A percentile compares a stretch with the other conserved stretches of the same genome.
Evolutionary conservation across 2,329 filamentous ascomycete species (phyloP).

Genomic region (Epichloe coenophiala): DNA sequence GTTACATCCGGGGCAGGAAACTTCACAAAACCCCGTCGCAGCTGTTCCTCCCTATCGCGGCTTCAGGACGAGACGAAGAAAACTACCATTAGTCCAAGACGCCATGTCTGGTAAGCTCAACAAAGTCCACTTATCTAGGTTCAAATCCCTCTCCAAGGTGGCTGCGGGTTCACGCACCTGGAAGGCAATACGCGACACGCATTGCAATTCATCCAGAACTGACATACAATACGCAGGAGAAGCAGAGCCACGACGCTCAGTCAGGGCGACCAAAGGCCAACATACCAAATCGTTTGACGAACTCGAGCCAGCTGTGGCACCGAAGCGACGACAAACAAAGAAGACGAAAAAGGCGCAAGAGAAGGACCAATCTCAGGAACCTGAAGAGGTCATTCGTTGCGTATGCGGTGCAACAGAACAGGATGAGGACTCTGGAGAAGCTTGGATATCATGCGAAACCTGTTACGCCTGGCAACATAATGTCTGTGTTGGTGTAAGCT

Average conservation of each 20-base stretch:
- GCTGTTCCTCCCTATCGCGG: not conserved
- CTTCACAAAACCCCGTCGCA: conserved; percentile 4
- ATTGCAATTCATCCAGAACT: conserved; percentile 6
- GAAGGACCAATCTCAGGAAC: conserved; percentile 41
- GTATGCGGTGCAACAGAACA: conserved; percentile 82
- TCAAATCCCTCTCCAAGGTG: not conserved
- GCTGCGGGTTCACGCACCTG: not conserved
- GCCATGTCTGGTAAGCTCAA: conserved; percentile 24
- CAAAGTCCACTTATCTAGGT: not conserved
- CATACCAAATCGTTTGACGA: conserved; percentile 80
- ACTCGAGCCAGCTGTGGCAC: conserved; percentile 43
- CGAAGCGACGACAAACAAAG: conserved; percentile 39
- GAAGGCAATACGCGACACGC: not conserved
- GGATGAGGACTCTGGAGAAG: conserved; percentile 72
- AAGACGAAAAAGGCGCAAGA: conserved; percentile 48
- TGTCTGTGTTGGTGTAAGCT: conserved; percentile 77
- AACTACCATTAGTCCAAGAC: not conserved
- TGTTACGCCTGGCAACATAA: conserved; percentile 97
- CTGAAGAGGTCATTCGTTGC: conserved; percentile 72
- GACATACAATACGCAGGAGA: conserved; percentile 24
- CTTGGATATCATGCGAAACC: conserved; percentile 91
- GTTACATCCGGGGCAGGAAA: conserved; percentile 2
- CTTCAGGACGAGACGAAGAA: not conserved
- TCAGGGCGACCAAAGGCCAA: conserved; percentile 91
- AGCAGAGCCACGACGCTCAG: conserved; percentile 78